Conservation (phyloP, 371 early-diverging fungal species). For the Mortierella sp. region DNA sequence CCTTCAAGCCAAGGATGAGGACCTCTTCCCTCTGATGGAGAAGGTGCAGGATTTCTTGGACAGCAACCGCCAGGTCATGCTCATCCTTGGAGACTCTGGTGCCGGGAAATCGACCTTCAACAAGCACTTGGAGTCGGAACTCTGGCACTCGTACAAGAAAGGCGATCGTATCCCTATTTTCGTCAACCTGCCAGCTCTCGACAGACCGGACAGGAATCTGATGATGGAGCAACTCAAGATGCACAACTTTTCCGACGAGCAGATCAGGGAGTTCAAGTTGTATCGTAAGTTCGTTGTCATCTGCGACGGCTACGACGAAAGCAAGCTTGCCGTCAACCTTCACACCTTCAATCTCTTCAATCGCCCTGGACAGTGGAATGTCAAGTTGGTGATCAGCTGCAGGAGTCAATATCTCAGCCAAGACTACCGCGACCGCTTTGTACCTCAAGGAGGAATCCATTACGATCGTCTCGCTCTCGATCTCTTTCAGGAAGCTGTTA, state of each 20-base stretch:
- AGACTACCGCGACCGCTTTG: not conserved
- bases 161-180: constrained; percentile 6
- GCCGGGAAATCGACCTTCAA: constrained; percentile 17
- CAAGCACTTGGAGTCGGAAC: not conserved
- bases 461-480: not conserved
- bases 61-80: not conserved
- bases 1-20: not conserved
- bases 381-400: constrained; percentile 20
- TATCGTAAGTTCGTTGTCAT: constrained; percentile 8
- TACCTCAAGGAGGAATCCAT: not conserved
- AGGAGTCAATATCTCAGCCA: not conserved
- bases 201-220: not conserved
- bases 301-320: constrained; percentile 13
- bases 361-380: not conserved
- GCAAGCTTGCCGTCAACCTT: not conserved
- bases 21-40: not conserved
- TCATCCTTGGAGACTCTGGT: constrained; percentile 13
- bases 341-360: not conserved
- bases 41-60: constrained; percentile 1
- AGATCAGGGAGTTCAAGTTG: constrained; percentile 1
- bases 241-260: not conserved
- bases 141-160: constrained; percentile 6
- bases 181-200: not conserved
- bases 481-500: not conserved
- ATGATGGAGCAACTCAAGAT: not conserved